A percentile compares a stretch with the other conserved stretches of the same genome.
Conservation (phyloP, 495 filamentous ascomycete genomes). For the Aspergillus steynii region DNA sequence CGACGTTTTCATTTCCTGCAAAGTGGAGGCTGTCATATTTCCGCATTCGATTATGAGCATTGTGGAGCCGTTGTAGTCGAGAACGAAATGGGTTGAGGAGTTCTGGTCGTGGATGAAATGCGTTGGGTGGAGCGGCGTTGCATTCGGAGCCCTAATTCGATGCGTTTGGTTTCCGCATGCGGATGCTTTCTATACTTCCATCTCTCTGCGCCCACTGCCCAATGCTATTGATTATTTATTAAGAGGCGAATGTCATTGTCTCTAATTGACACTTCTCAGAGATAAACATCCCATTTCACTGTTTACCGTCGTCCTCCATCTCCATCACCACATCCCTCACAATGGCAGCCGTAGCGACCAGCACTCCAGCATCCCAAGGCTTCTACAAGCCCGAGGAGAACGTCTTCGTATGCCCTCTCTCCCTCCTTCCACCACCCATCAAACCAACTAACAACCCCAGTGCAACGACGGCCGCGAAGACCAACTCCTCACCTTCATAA, state of each 20-base stretch:
- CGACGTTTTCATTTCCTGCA: not conserved
- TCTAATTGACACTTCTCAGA: too few relatives aligned
- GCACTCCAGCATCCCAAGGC: not conserved
- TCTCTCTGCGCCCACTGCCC: not conserved
- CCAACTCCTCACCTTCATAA: constrained; percentile 63
- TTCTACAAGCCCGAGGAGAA: constrained; percentile 18
- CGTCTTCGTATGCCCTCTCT: constrained; percentile 6
- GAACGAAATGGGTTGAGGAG: not conserved
- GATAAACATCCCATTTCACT: too few relatives aligned
- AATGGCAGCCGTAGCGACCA: not conserved
- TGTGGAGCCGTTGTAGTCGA: too few relatives aligned
- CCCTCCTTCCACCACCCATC: not conserved
- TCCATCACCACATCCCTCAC: not conserved
- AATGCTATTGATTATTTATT: not conserved
- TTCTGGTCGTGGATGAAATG: not conserved
- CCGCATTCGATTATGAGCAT: not conserved
- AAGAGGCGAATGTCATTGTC: not conserved
- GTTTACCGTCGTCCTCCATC: not conserved
- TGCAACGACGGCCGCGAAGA: constrained; percentile 69
- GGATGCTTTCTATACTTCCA: not conserved
- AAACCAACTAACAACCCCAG: not conserved
- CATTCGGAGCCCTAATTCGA: not conserved
- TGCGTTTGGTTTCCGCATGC: not conserved
- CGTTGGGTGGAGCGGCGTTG: not conserved
- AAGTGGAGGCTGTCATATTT: not conserved